Base-by-base conservation (phyloP, 2,329 filamentous ascomycete species). In the Aureobasidium leucospermi region DNA sequence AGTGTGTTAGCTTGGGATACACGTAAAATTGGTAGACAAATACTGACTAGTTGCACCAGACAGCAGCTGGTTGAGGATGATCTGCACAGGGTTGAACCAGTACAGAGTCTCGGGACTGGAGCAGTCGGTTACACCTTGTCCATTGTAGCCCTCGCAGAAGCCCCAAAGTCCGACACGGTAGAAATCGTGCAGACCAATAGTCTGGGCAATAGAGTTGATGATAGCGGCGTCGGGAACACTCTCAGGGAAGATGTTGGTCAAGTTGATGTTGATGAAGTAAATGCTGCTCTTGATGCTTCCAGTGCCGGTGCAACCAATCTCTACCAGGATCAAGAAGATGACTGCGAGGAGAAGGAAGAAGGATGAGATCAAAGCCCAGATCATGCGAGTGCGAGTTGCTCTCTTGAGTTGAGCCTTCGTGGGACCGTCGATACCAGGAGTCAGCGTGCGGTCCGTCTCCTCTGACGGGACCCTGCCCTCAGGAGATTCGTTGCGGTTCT, bases 91-190 rank as follows among this genome's bases (percentile, higher is more conserved):
- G 71, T 96, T 90, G 77, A 96, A 96, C 87, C 89, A 96, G 76
- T 89, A 97, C 59, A 92, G 78, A 7, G 79, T 78, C 67, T 83
- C 67, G 0, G 90, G 87, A 6, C 75, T 74, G 7, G 88, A 91
- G 74, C 93, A 97, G 63, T 77, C 75, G 0, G 89, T 93, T 63
- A 94, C 85, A 39, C 89, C 89, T 74, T 86, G 79, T 66, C 82
- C 80, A 59, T 83, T 78, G 73, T 92, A 95, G 19, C 92, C 92
- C 72, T 96, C 89, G 73, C 93, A 97, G 72, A 88, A 96, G 61
- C 86, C 87, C 93, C 93, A 97, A 42, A 96, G 76, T 6, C 92
- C 92, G 31, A 96, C 88, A 67, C 91, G 88, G 74, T 96, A 96
- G 75, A 96, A 96, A 73, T 96, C 93, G 71, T 96, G 90, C 51